Base-by-base conservation (phyloP, 2,329 filamentous ascomycete genomes). In the Volutella citrinella region DNA sequence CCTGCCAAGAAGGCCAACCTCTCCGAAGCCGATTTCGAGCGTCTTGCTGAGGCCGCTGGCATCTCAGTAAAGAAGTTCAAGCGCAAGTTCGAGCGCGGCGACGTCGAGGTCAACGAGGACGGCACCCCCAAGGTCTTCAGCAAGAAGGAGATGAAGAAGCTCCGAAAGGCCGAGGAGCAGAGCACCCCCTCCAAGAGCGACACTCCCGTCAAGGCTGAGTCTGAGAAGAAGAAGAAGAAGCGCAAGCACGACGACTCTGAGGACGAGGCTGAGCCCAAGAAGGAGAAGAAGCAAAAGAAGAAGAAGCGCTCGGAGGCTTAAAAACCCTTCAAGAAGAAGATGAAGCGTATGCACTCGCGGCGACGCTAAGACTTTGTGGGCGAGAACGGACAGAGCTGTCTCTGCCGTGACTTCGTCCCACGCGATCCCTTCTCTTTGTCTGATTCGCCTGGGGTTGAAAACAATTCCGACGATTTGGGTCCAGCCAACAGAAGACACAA, bases 91-190 rank as follows among this genome's bases (percentile, higher is more conserved):
- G 84, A 86, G 64, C 76, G 82, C 43, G 85, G 85, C 22, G 82
- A 88, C 54, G 83, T 89, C 45, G 70, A 78, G 56, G 66, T 88
- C 45, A 73, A 72, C 49, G 65, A 67, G 10, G 76, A 84, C 42
- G 84, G 84, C 37, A 80, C 73, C 32, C 79, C 84, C 24, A 71
- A 77, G 48, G 70, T 85, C 5, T 63, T 81, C 51, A 85, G 79
- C 69, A 87, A 87, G 73, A 87, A 87, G 68, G 81, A 86, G 28
- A 61, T 83, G 53, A 87, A 87, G 74, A 84, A 85, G 70, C 66
- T 74, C 38, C 79, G 76, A 65, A 84, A 83, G 66, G 64, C 61
- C 13, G 77, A 78, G 56, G 76, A 79, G 52, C 49, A 57, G 32
- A 46, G 42, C n/a, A 60, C 61, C 25, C 70, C 68, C 12, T 63